Base-by-base conservation (phyloP, 1,284 basidiomycete genomes). In the Coniferiporia weirii region DNA sequence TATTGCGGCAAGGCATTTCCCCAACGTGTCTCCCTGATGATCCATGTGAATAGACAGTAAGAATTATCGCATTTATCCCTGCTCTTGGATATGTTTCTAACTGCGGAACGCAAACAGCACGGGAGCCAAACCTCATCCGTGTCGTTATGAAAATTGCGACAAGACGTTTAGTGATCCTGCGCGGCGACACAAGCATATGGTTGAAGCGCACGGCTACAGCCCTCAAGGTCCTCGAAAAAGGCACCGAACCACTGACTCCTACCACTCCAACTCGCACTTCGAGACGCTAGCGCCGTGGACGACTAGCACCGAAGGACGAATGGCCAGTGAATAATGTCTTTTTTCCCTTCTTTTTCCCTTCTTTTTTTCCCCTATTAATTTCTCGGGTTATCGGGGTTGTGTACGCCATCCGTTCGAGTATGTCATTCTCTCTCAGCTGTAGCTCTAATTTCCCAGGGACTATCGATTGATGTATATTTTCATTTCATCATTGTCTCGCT, bases 21-120 rank as follows among this genome's bases (percentile, higher is more conserved):
- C 12, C 74, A 87, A 74, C 81, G 82, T 69, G 82, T 79, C 4
- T 81, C 81, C 50, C 70, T 82, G n/a, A 75, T 79, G 52, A 83
- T 81, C 40, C 84, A 87, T 66, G 73, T 79, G 57, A 78, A 82
- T 64, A 79, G 78, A 55, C 85, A 87, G 85, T 86, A 66, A 66
- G 82, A 43, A 17, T 17, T 12, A 9, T 35, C 15, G 3, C 19
- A 32, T 36, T 22, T 40, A 5, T 5, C 27, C 27, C 8, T 27
- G 3, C 71, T 45, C 56, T 51, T 35, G 34, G 19, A 38, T 66
- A 63, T 59, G 52, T 51, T 12, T 53, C 38, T 55, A 47, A 61
- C 32, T 49, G n/a, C n/a, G 20, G 45, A n/a, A 27, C 19, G 15
- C 50, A 44, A 60, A 12, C 15, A 85, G 83, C 62, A 83, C 84